Evolutionary conservation across 441 rosid genomes (phyloP).

Genomic region (Brassica hybrid): DNA sequence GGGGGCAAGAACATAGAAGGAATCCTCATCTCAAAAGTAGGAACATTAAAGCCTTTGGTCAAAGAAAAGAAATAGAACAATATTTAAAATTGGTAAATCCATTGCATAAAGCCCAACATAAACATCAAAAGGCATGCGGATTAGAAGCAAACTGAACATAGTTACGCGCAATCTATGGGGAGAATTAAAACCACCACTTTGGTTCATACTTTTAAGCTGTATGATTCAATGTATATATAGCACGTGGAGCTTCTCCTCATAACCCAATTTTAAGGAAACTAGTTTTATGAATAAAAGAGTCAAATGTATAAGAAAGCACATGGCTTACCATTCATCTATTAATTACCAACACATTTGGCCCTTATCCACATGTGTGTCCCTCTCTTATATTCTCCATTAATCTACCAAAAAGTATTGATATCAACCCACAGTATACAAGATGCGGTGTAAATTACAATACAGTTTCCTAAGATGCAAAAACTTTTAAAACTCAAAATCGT

Average conservation of each 20-base stretch:
- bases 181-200: slow-evolving; percentile 24
- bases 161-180: slow-evolving; percentile 41
- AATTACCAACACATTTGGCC: slow-evolving; percentile 34
- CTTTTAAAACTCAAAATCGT: not conserved
- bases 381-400: slow-evolving; percentile 25
- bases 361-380: slow-evolving; percentile 42
- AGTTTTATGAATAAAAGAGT: slow-evolving; percentile 22
- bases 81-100: slow-evolving; percentile 30
- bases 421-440: slow-evolving; percentile 15
- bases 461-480: not conserved
- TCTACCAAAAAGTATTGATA: not conserved
- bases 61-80: not conserved
- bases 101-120: slow-evolving; percentile 37
- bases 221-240: slow-evolving; percentile 42
- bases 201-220: slow-evolving; percentile 25
- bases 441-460: not conserved
- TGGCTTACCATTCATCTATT: slow-evolving; percentile 36
- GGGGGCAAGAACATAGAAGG: slow-evolving; percentile 39
- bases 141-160: slow-evolving; percentile 21
- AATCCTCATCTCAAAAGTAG: slow-evolving; percentile 35
- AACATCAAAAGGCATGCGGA: slow-evolving; percentile 41
- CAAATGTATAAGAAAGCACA: slow-evolving; percentile 27
- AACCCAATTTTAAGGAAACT: slow-evolving; percentile 33
- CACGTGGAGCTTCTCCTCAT: slow-evolving; percentile 40
- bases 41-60: not conserved